Conservation (phyloP, 352 stramenopile genomes). For the Hyaloperonospora arabidopsidis region DNA sequence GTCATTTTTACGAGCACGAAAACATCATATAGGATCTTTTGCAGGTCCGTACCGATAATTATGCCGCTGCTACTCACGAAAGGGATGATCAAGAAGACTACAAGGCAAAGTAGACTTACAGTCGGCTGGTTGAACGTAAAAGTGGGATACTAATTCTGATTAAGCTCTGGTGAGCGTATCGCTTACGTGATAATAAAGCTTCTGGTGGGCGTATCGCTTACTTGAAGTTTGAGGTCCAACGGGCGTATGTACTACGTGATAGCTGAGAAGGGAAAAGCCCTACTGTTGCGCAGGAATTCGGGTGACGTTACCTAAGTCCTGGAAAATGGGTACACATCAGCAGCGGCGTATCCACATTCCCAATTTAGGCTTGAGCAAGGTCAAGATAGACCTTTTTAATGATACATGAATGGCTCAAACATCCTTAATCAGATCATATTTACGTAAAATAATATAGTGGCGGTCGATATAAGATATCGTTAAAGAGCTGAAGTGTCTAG, state of each 20-base stretch:
- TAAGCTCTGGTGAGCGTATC: constrained; percentile 98
- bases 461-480: constrained; percentile 98
- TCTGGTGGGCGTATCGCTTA: constrained; percentile 30
- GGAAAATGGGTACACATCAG: constrained; percentile 98
- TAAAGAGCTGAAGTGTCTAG: constrained; percentile 96
- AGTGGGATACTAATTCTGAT: constrained; percentile 94
- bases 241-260: too few species aligned
- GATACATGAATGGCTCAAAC: constrained; percentile 96
- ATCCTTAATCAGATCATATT: too few species aligned
- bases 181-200: constrained; percentile 92
- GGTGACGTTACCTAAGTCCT: constrained; percentile 99
- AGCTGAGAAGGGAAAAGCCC: constrained; percentile 94
- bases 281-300: constrained; percentile 94
- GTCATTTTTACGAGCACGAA: constrained; percentile 97
- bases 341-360: constrained; percentile 97
- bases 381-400: constrained; percentile 87
- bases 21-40: constrained; percentile 95
- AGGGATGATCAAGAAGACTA: constrained; percentile 95
- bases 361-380: constrained; percentile 92
- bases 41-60: constrained; percentile 99
- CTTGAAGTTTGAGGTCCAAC: too few species aligned
- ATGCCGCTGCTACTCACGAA: constrained; percentile 99
- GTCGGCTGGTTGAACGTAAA: constrained; percentile 96
- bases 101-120: constrained; percentile 98
- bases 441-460: constrained; percentile 92